These are phyloP conservation scores for Thalassiosira oceanica DNA, from an alignment of 352 stramenopile genomes.

Conservation along the genomic window DNA sequence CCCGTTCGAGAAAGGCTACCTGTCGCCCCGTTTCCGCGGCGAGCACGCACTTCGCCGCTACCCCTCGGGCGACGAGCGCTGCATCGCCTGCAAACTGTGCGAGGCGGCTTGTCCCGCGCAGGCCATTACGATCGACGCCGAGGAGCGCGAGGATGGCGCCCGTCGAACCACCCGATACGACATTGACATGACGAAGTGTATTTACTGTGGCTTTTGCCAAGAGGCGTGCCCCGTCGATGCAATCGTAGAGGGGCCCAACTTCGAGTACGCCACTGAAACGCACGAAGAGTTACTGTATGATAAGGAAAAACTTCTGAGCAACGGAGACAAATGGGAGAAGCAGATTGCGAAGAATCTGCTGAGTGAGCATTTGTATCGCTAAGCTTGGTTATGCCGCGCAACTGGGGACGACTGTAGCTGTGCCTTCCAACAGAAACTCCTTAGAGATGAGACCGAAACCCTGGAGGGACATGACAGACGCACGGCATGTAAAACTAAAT, in stretches of 20 bases:
- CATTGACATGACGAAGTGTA: constrained; percentile 99
- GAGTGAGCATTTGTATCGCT: constrained; percentile 98
- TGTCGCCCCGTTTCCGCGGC: constrained; percentile 96
- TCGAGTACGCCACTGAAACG: constrained; percentile 99
- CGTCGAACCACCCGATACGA: constrained; percentile 99
- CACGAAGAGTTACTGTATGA: constrained; percentile 99
- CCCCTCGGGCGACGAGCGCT: constrained; percentile 98
- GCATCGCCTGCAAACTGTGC: constrained; percentile 99
- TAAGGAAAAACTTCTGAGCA: constrained; percentile 99
- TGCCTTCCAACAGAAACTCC: too few relatives aligned
- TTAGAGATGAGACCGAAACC: too few relatives aligned
- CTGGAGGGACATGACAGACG: too few relatives aligned
- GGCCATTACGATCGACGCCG: constrained; percentile 99
- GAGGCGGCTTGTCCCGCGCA: constrained; percentile 99
- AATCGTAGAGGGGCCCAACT: constrained; percentile 99
- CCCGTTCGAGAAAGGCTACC: constrained; percentile 95
- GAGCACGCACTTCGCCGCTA: constrained; percentile 98
- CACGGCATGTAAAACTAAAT: too few relatives aligned
- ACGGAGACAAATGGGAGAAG: constrained; percentile 99
- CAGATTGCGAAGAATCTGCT: constrained; percentile 99
- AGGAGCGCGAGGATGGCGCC: constrained; percentile 94
- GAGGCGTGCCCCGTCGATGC: constrained; percentile 97
- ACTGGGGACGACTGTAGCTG: too few relatives aligned
- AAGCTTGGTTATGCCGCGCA: too few relatives aligned
- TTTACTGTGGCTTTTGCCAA: constrained; percentile 95